Percentiles rank a stretch among this genome's conserved stretches.
These are phyloP conservation scores for Galerina sulciceps DNA, from an alignment of 768 basidiomycete genomes.

Conservation along the genomic window DNA sequence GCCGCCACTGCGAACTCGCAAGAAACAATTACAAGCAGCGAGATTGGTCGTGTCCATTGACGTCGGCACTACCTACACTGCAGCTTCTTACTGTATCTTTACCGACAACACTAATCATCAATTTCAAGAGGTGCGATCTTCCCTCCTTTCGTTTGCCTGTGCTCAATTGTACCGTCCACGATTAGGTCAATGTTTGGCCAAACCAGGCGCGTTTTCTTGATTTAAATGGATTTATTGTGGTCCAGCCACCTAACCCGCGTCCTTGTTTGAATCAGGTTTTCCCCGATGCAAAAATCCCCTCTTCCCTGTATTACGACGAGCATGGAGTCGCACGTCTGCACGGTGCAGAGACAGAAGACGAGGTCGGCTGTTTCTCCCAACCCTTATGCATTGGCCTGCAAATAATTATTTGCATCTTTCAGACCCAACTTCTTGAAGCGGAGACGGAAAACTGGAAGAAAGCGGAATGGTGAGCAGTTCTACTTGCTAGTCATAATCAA, in stretches of 20 bases:
- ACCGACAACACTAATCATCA: neutral
- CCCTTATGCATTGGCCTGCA: too few relatives aligned
- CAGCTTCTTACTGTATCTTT: neutral
- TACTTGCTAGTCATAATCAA: neutral
- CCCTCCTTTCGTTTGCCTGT: too few relatives aligned
- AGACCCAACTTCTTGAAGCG: slow-evolving; percentile 11
- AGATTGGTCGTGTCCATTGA: neutral
- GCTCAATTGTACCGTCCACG: too few relatives aligned
- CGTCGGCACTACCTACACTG: neutral
- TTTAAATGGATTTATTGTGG: too few relatives aligned
- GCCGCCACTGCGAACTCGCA: neutral
- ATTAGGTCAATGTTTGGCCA: slow-evolving; percentile 14
- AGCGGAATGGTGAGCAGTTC: slow-evolving; percentile 24
- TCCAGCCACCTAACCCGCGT: too few relatives aligned
- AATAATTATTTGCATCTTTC: neutral
- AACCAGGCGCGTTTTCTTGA: slow-evolving; percentile 5
- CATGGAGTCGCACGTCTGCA: slow-evolving; percentile 2
- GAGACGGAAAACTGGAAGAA: slow-evolving; percentile 14
- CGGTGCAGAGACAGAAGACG: slow-evolving; percentile 24
- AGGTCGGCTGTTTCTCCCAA: slow-evolving; percentile 5
- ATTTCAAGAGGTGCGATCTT: neutral
- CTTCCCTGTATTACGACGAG: slow-evolving; percentile 40
- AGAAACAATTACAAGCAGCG: neutral
- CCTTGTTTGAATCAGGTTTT: neutral
- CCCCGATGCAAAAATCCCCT: slow-evolving; percentile 40